Evolutionary conservation across 116 monocot genomes (phyloP).

Genomic region (Phalaenopsis hybrid): DNA sequence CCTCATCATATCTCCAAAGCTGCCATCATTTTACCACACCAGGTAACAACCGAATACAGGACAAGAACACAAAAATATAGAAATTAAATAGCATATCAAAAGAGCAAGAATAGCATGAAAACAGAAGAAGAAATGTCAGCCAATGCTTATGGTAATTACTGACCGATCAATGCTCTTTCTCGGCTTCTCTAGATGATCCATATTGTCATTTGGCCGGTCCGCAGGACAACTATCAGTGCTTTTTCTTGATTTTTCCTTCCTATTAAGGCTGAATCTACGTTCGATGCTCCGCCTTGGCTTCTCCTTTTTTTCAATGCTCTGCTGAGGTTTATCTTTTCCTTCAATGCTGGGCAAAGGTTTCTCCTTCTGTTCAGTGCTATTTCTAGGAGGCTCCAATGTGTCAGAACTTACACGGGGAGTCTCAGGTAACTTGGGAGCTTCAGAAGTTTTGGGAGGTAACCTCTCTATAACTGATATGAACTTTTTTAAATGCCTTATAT

Average conservation of each 20-base stretch:
- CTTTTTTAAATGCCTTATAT: conserved; percentile 39
- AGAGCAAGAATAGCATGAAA: neutral
- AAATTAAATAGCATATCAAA: neutral
- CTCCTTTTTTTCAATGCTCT: conserved; percentile 25
- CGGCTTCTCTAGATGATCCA: conserved; percentile 38
- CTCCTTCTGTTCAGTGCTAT: conserved; percentile 14
- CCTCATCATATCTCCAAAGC: conserved; percentile 30
- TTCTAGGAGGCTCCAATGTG: conserved; percentile 16
- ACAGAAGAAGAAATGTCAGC: neutral
- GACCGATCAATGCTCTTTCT: conserved; percentile 54
- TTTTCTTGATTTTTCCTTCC: conserved; percentile 25
- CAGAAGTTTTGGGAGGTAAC: conserved; percentile 5
- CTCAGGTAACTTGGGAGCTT: conserved; percentile 13
- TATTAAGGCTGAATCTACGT: conserved; percentile 17
- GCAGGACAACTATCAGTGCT: conserved; percentile 19
- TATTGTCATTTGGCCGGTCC: conserved; percentile 12
- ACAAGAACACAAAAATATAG: neutral
- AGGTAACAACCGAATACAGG: conserved; percentile 2
- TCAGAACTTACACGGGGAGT: conserved; percentile 24
- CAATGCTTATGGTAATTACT: neutral
- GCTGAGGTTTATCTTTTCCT: conserved; percentile 19
- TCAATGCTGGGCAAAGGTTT: conserved; percentile 20
- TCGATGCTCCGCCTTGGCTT: conserved; percentile 12
- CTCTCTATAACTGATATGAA: conserved; percentile 44
- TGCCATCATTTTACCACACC: conserved; percentile 13